Percentiles rank a stretch among this genome's conserved stretches.
phyloP scores from a whole-genome alignment of 495 filamentous ascomycete species.

The Neurospora sp. region DNA sequence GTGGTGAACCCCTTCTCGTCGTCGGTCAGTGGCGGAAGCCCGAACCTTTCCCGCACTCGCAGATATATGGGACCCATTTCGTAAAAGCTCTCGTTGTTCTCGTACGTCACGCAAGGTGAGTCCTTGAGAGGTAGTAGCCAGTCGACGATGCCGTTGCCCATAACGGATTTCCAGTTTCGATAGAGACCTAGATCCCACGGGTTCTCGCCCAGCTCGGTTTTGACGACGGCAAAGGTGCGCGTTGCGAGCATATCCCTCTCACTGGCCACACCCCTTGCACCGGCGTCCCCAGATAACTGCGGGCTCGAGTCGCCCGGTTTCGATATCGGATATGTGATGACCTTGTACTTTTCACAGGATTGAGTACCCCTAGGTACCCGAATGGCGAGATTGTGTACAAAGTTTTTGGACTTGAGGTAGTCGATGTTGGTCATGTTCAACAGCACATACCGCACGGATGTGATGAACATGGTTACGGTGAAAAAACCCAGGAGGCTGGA shows the following conservation, averaged over 20 bases:
- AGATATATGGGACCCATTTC: conserved; percentile 33
- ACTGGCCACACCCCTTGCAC: neutral
- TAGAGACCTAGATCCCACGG: conserved; percentile 61
- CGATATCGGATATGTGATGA: conserved; percentile 32
- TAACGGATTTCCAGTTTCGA: conserved; percentile 62
- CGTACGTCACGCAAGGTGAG: conserved; percentile 49
- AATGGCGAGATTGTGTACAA: conserved; percentile 65
- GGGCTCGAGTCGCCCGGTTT: conserved; percentile 10
- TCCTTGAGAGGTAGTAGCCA: conserved; percentile 63
- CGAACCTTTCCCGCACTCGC: conserved; percentile 24
- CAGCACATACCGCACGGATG: conserved; percentile 55
- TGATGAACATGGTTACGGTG: conserved; percentile 59
- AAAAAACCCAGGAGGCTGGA: conserved; percentile 67
- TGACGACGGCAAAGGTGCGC: conserved; percentile 66
- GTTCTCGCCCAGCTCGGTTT: conserved; percentile 63
- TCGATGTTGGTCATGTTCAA: conserved; percentile 77
- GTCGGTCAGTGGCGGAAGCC: conserved; percentile 19
- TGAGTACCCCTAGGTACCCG: conserved; percentile 47
- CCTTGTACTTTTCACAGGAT: conserved; percentile 26
- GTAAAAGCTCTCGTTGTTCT: conserved; percentile 39
- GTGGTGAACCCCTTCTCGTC: neutral
- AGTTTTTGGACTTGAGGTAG: conserved; percentile 48
- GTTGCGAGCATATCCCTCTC: conserved; percentile 34
- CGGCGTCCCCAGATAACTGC: neutral
- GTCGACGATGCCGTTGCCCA: conserved; percentile 59